Evolutionary conservation across 306 rosid species (phyloP).

Genomic region (Carpinus viminea): DNA sequence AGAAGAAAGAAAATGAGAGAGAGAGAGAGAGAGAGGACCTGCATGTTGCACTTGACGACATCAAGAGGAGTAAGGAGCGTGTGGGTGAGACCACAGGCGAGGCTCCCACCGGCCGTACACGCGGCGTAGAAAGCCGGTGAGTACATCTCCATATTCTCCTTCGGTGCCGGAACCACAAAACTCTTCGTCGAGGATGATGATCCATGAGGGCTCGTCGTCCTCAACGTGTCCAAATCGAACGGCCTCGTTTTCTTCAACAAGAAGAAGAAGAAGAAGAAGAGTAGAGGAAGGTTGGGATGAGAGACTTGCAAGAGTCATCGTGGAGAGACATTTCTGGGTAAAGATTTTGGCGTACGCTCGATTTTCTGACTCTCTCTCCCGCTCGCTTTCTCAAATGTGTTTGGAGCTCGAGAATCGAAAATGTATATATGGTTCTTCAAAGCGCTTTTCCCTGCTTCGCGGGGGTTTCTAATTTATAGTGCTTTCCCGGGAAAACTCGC

Average conservation of each 20-base stretch:
- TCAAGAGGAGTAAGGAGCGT: conserved; percentile 77
- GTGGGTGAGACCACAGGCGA: conserved; percentile 69
- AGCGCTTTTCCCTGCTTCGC: conserved; percentile 20
- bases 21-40: conserved; percentile 37
- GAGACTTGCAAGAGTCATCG: conserved; percentile 37
- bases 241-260: conserved; percentile 19
- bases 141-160: conserved; percentile 50
- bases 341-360: not conserved
- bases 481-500: not conserved
- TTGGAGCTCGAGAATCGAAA: not conserved
- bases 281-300: conserved; percentile 62
- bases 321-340: conserved; percentile 39
- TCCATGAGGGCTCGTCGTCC: conserved; percentile 11
- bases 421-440: not conserved
- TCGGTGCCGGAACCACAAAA: conserved; percentile 53
- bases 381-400: not conserved
- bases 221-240: conserved; percentile 30
- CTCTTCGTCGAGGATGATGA: conserved; percentile 10
- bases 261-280: conserved; percentile 33
- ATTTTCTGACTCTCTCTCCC: not conserved
- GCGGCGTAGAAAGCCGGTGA: conserved; percentile 64
- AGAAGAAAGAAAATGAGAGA: not conserved
- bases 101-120: conserved; percentile 53
- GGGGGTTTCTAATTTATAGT: not conserved
- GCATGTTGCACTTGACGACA: conserved; percentile 88